Conservation (phyloP, 75 land plant species). For the Gnetum montanum region DNA sequence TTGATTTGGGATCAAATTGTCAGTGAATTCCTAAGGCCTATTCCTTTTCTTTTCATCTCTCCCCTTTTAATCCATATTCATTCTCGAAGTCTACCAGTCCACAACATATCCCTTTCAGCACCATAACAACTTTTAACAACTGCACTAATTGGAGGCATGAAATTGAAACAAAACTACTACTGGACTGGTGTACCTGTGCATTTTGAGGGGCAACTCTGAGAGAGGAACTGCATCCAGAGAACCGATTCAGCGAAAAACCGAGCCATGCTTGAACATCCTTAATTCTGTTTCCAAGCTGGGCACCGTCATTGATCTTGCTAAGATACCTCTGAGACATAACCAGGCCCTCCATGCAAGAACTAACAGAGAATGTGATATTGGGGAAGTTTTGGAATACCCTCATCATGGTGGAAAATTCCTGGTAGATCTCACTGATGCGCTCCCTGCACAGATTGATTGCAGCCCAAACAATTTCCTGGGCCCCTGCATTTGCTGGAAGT, state of each 20-base stretch:
- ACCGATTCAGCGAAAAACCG: conserved; percentile 22
- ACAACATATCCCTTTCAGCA: too few species aligned
- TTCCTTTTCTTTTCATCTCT: too few species aligned
- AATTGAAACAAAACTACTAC: too few species aligned
- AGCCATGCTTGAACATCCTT: conserved; percentile 36
- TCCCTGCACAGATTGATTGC: conserved; percentile 1
- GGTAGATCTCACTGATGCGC: too few species aligned
- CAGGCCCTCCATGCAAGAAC: conserved; percentile 28
- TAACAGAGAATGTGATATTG: conserved; percentile 25
- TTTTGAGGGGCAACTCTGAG: conserved; percentile 16
- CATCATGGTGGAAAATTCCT: too few species aligned
- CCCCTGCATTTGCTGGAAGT: background rate
- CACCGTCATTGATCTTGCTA: background rate
- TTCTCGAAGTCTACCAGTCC: too few species aligned
- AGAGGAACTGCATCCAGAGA: conserved; percentile 25
- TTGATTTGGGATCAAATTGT: too few species aligned
- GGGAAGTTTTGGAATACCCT: conserved; percentile 11
- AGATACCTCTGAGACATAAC: conserved; percentile 11
- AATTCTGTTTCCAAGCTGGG: background rate
- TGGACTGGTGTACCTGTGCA: too few species aligned
- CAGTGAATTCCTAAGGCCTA: too few species aligned
- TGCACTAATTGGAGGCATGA: too few species aligned
- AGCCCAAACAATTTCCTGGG: conserved; percentile 1
- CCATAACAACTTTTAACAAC: too few species aligned
- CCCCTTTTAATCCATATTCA: too few species aligned